Evolutionary conservation across 2,329 filamentous ascomycete species (phyloP).

Genomic region (Fonsecaea pedrosoi): DNA sequence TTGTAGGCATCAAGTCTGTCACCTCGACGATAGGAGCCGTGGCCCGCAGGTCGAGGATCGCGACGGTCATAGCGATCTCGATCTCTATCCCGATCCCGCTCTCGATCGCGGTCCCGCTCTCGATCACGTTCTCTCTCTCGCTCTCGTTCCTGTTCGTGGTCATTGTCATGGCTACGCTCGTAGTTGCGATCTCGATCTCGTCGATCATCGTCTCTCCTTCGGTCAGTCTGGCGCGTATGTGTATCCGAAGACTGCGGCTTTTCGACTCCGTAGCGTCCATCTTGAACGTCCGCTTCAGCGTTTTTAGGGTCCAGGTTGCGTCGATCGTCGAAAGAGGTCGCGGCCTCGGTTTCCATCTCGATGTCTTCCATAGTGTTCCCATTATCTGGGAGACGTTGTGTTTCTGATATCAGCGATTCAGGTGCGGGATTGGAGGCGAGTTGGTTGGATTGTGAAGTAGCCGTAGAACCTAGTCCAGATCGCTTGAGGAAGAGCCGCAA

Average conservation of each 20-base stretch:
- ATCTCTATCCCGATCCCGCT: slow-evolving; percentile 26
- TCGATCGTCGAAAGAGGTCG: slow-evolving; percentile 17
- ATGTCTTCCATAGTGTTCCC: slow-evolving; percentile 41
- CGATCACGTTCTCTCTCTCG: slow-evolving; percentile 28
- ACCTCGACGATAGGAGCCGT: slow-evolving; percentile 25
- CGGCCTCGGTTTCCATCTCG: slow-evolving; percentile 43
- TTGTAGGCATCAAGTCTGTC: slow-evolving; percentile 28
- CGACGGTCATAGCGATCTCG: slow-evolving; percentile 36
- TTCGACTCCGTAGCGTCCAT: slow-evolving; percentile 50
- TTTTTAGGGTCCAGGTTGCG: slow-evolving; percentile 33
- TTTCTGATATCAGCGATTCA: slow-evolving; percentile 11
- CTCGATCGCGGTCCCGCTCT: slow-evolving; percentile 30
- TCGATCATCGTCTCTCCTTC: slow-evolving; percentile 33
- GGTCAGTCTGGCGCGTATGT: slow-evolving; percentile 16
- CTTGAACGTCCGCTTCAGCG: slow-evolving; percentile 46
- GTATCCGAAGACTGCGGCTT: slow-evolving; percentile 28
- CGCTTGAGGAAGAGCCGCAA: slow-evolving; percentile 64
- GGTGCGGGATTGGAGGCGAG: background rate
- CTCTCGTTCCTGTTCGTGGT: slow-evolving; percentile 31
- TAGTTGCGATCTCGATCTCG: slow-evolving; percentile 30
- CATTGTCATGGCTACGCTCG: slow-evolving; percentile 28
- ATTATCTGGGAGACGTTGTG: background rate
- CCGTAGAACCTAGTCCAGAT: slow-evolving; percentile 23
- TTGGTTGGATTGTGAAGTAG: slow-evolving; percentile 1
- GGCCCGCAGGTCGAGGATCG: slow-evolving; percentile 26